Base-by-base conservation (phyloP, 2,329 filamentous ascomycete species). In the Lecanicillium sp. region DNA sequence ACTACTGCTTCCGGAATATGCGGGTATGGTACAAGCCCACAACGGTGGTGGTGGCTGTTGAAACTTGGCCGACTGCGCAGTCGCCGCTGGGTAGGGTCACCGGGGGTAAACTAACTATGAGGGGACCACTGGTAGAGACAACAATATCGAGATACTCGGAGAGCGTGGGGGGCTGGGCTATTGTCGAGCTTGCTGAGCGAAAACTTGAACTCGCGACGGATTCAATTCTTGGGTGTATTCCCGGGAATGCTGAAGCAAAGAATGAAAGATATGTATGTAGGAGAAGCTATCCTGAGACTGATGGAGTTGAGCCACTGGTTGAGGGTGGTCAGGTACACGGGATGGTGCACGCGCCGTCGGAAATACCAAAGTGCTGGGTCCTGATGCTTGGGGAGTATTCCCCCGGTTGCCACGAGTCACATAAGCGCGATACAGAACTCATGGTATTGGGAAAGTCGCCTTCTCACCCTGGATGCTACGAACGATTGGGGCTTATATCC, bases 1-100 rank as follows among this genome's bases (percentile, higher is more conserved):
- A 60, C 23, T 49, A 53, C 11, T 58, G 57, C 23, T 59, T 58
- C 17, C 29, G 56, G 5, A 56, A 57, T 15, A 51, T 52, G 12
- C 52, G 50, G 38, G 26, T 40, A 17, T 51, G 52, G 1, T 58
- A 56, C 12, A 54, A 37, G n/a, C 30, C 20, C 3, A 36, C 56
- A 2, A 38, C 43, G 2, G 51, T 56, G 9, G 51, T 56, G 9
- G 15, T 58, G 4, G 27, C 33, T 4, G 20, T 55, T 2, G 44
- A 47, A 12, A 19, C 24, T 8, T 19, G 2, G 5, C 12, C 44
- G 3, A 39, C 26, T 5, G 4, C 26, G 11, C 44, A 32, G 10
- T 35, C 44, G 14, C 44, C 44, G 19, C 14, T 40, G 12, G 44
- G 44, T 3, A 24, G 35, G 3, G 44, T 40, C 1, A 4, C 26